These are phyloP conservation scores for Linderina pennispora DNA, from an alignment of 192 early-diverging fungal genomes.

Conservation along the genomic window DNA sequence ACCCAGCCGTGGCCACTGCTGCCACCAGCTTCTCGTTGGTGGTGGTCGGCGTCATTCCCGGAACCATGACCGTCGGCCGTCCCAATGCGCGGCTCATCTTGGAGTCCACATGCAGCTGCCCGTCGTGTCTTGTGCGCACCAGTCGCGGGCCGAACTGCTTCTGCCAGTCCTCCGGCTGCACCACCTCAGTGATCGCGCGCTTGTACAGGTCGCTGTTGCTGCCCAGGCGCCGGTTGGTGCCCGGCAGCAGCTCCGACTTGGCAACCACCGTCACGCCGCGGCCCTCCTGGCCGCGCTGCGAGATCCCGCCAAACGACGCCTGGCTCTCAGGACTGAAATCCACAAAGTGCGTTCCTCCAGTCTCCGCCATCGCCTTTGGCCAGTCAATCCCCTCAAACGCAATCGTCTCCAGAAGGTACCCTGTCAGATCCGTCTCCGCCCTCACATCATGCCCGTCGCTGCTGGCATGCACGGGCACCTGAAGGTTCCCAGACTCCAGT, in stretches of 20 bases:
- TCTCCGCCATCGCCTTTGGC: constrained; percentile 52
- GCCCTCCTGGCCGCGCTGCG: constrained; percentile 84
- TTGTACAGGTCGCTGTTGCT: constrained; percentile 73
- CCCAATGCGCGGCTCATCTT: constrained; percentile 78
- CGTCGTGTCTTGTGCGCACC: constrained; percentile 50
- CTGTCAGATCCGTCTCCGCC: constrained; percentile 49
- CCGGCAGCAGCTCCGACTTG: constrained; percentile 9
- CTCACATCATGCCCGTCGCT: constrained; percentile 78
- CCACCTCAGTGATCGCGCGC: constrained; percentile 56
- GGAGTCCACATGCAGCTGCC: constrained; percentile 78
- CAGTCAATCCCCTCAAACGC: constrained; percentile 57
- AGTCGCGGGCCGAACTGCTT: constrained; percentile 78
- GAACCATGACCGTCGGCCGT: constrained; percentile 90
- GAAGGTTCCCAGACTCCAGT: constrained; percentile 9
- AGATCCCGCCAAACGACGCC: constrained; percentile 76
- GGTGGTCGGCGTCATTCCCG: constrained; percentile 92
- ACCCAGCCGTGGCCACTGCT: constrained; percentile 85
- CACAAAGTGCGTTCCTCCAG: constrained; percentile 74
- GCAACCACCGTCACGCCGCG: constrained; percentile 58
- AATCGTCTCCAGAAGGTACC: constrained; percentile 59
- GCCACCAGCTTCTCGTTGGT: constrained; percentile 71
- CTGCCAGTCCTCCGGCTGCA: constrained; percentile 79
- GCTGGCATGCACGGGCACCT: constrained; percentile 66
- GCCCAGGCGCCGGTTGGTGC: constrained; percentile 52
- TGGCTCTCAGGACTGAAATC: constrained; percentile 91